Evolutionary conservation across 73 alveolate species (phyloP), one percentile per base, ranked within the genome.

Genomic region (Breviolum minutum): DNA sequence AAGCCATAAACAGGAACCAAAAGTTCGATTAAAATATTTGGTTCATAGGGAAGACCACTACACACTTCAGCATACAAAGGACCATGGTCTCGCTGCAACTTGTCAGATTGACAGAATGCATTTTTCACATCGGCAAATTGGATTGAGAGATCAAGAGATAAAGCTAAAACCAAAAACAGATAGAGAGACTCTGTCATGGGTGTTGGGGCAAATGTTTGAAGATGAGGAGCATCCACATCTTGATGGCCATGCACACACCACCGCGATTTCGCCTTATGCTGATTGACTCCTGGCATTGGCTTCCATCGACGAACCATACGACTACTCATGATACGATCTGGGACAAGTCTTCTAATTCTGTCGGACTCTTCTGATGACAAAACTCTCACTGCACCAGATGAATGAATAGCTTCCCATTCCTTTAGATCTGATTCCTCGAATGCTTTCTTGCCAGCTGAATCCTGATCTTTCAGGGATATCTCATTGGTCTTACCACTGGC

Each of bases 251-350:
- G 93, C 19, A 24, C 61, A 60, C 12, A 12, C 93, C 93, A 83
- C 8, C 93, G 13, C 7, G 76, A 48, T 26, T 83, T 83, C 54
- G 71, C 71, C 73, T 83, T 83, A 17, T 13, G 11, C 54, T 24
- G 54, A 40, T 61, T 61, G 0, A 83, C 74, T 0, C 93, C 93
- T 8, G 93, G 93, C 12, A 13, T n/a, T 19, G 93, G 74, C 24
- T 83, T 83, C 93, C 74, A 48, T 24, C 93, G 12, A 24, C 93
- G 29, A 54, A 83, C 93, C 27, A 83, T 54, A 0, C 93, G 26
- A 54, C 60, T 17, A 14, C 40, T 13, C 93, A 83, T 17, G 30
- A 83, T 83, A 22, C 91, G 85, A 74, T 24, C 85, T 40, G 54
- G 54, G 3, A 40, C 54, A 3, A 40, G 7, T 74, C 7, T 74